Base-by-base conservation (phyloP, 2,329 filamentous ascomycete genomes). In the Penicillium sp. region DNA sequence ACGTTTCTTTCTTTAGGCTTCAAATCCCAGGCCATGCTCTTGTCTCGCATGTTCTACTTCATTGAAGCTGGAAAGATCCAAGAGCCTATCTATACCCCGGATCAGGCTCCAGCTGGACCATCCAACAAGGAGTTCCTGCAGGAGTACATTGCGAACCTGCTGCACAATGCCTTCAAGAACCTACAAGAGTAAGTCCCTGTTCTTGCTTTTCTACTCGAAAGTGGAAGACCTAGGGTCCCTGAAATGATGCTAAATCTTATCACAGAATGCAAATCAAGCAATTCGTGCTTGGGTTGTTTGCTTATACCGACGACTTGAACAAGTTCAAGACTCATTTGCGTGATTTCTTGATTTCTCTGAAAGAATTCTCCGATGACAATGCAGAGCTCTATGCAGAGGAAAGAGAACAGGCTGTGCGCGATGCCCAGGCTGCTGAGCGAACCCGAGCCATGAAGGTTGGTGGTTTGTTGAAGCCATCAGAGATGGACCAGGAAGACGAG, bases 361-460 rank as follows among this genome's bases (percentile, higher is more conserved):
- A 96, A 76, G 95, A 99, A 74, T 99, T 97, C 66, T 86, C 90
- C 0, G 94, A 90, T 47, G 94, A 99, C 74, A 96, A 97, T 65
- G 85, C 93, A 1, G 94, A 99, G 69, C 81, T 99, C 9, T 99
- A 88, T 74, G 85, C 89, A 4, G 92, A 96, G 53, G 94, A 99
- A 73, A 91, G 95, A 73, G 94, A 99, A 74, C 88, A 95, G 72
- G 90, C 91, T 59, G 87, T 93, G 56, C 85, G 85, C 60, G 89
- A 93, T 64, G 89, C 89, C 43, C 90, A 92, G 72, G 86, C 88
- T 45, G 89, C 90, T 21, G 95, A 99, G 71, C 86, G 92, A 65
- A 90, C 96, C 74, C 87, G 93, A 62, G 86, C 90, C 57, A 89
- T 93, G 77, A 97, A 96, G 81, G 90, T 99, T 51, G 92, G 94